A percentile compares a stretch with the other conserved stretches of the same genome.
Conservation (phyloP, 164 flowering plant genomes). For the Malania oleifera region DNA sequence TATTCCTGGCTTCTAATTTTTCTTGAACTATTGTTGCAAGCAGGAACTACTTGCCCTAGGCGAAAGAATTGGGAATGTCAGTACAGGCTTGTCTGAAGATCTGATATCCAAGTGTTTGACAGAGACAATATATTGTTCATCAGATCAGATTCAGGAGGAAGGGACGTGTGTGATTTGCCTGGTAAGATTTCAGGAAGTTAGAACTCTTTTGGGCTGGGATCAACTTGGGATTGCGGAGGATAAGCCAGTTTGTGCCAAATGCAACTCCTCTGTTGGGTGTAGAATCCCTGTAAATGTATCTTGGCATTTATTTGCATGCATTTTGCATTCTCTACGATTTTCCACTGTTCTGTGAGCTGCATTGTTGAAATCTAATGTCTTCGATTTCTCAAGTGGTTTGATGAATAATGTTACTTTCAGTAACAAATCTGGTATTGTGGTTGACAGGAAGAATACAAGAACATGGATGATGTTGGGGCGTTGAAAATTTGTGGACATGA, state of each 20-base stretch:
- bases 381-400: background rate
- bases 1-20: background rate
- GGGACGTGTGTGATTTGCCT: constrained; percentile 53
- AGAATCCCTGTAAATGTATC: background rate
- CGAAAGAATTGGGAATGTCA: constrained; percentile 65
- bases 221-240: background rate
- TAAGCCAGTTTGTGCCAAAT: background rate
- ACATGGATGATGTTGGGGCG: constrained; percentile 41
- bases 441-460: constrained; percentile 58
- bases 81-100: constrained; percentile 57
- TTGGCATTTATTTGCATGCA: background rate
- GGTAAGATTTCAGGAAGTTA: constrained; percentile 28
- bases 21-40: constrained; percentile 5
- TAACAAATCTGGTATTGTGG: background rate
- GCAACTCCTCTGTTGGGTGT: background rate
- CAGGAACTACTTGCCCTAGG: constrained; percentile 73
- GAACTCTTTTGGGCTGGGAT: background rate
- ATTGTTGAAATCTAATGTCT: background rate
- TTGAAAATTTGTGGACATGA: constrained; percentile 47
- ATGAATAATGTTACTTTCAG: background rate
- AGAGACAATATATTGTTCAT: constrained; percentile 29
- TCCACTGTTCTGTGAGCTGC: background rate
- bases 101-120: constrained; percentile 38
- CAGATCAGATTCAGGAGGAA: constrained; percentile 34
- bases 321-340: background rate